Evolutionary conservation across 2,329 filamentous ascomycete species (phyloP).

Genomic region (Clarireedia homoeocarpa): DNA sequence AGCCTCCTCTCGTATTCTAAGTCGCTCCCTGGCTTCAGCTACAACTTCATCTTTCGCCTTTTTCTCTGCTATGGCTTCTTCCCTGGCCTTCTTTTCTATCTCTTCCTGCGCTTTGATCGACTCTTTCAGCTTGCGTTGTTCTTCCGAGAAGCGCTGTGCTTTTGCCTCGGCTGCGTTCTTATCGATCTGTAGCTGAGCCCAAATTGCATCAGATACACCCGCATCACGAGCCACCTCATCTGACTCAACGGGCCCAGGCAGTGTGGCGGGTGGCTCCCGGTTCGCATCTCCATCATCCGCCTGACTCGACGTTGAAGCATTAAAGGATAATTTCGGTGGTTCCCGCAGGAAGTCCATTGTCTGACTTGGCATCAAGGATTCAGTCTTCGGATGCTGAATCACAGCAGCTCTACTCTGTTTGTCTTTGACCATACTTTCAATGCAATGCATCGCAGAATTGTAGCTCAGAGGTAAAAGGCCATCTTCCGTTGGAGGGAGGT

Average conservation of each 20-base stretch:
- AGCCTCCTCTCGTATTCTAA: constrained; percentile 23
- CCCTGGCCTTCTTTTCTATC: constrained; percentile 12
- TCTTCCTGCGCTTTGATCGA: constrained; percentile 19
- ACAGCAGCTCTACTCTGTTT: constrained; percentile 9
- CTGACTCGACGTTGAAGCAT: not conserved
- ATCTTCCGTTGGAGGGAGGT: no score
- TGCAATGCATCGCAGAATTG: constrained; percentile 13
- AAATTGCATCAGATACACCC: constrained; percentile 51
- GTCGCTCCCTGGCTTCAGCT: constrained; percentile 3
- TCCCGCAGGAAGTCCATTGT: constrained; percentile 1
- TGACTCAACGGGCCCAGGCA: not conserved
- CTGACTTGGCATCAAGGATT: constrained; percentile 2
- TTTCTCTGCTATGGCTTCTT: constrained; percentile 10
- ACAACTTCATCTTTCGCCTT: constrained; percentile 2
- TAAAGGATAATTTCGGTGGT: not conserved
- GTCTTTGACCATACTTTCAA: constrained; percentile 20
- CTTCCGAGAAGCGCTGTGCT: not conserved
- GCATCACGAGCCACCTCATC: constrained; percentile 38
- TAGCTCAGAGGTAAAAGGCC: no score
- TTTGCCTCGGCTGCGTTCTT: constrained; percentile 25
- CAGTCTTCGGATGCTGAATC: not conserved
- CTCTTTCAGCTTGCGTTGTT: constrained; percentile 11
- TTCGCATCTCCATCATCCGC: not conserved
- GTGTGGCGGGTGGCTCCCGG: not conserved
- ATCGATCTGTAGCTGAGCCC: constrained; percentile 52